Percentiles rank a stretch among this genome's conserved stretches.
These are phyloP conservation scores for Xylaria palmicola DNA, from an alignment of 495 filamentous ascomycete species.

Conservation along the genomic window DNA sequence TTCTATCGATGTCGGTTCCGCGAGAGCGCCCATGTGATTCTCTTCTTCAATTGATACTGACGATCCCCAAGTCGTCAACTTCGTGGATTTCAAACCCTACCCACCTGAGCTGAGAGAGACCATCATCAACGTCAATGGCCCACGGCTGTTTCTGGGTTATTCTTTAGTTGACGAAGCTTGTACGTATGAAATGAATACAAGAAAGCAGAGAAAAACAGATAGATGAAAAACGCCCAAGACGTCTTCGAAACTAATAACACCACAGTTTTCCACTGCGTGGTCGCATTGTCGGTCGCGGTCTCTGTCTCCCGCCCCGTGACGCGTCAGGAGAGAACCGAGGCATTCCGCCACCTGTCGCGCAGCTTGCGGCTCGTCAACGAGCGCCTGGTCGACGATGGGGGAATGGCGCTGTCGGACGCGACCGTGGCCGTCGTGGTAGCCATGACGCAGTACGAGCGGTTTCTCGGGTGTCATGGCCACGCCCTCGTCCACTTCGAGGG, in stretches of 20 bases:
- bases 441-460: conserved; percentile 13
- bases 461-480: conserved; percentile 8
- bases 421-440: conserved; percentile 14
- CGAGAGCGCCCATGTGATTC: neutral
- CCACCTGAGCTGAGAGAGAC: conserved; percentile 7
- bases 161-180: conserved; percentile 22
- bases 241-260: neutral
- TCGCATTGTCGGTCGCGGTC: conserved; percentile 14
- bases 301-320: neutral
- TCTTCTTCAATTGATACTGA: neutral
- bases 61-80: neutral
- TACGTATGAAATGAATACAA: neutral
- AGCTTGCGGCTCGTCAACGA: conserved; percentile 17
- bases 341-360: conserved; percentile 12
- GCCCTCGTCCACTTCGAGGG: conserved; percentile 20
- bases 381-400: conserved; percentile 9
- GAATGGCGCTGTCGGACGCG: conserved; percentile 10
- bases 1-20: conserved; percentile 4
- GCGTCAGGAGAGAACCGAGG: conserved; percentile 10
- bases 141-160: conserved; percentile 12
- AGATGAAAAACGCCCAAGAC: too few relatives aligned
- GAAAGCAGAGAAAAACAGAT: too few relatives aligned
- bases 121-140: neutral
- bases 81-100: conserved; percentile 5
- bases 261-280: conserved; percentile 16